Percentiles rank a stretch among this genome's conserved stretches.
Conservation (phyloP, 345 rosid species). For the Nasturtium officinale region DNA sequence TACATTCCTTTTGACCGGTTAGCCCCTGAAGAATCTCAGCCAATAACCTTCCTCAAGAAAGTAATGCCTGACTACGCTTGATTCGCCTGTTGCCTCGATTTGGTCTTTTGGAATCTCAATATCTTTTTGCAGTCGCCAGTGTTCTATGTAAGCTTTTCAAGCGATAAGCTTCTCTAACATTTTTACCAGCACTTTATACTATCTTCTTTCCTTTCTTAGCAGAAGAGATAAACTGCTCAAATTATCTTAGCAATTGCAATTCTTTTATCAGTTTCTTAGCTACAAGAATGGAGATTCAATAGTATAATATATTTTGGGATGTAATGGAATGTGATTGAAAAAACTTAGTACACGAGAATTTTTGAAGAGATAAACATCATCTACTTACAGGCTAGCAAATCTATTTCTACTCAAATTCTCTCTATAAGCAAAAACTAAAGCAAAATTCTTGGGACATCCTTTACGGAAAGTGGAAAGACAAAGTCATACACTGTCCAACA, state of each 20-base stretch:
- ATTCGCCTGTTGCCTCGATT: not conserved
- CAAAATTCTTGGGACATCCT: slow-evolving; percentile 16
- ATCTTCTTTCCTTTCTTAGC: slow-evolving; percentile 11
- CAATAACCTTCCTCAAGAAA: slow-evolving; percentile 70
- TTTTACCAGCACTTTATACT: slow-evolving; percentile 17
- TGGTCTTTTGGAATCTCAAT: slow-evolving; percentile 27
- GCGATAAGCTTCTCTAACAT: slow-evolving; percentile 22
- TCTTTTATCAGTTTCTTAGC: slow-evolving; percentile 12
- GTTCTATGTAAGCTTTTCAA: slow-evolving; percentile 28
- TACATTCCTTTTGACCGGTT: slow-evolving; percentile 68
- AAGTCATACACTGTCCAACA: not conserved
- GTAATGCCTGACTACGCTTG: slow-evolving; percentile 69
- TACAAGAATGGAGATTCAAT: not conserved
- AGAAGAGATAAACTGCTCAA: not conserved
- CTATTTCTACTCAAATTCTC: not conserved
- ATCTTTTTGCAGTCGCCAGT: slow-evolving; percentile 26
- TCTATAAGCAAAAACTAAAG: not conserved
- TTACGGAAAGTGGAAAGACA: slow-evolving; percentile 21
- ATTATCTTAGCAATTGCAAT: not conserved
- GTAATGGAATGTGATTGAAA: too few species aligned
- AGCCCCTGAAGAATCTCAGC: slow-evolving; percentile 73
- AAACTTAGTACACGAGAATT: not conserved
- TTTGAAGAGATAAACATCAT: not conserved
- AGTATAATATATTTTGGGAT: not conserved
- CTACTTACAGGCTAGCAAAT: not conserved